phyloP scores from a whole-genome alignment of 2,329 filamentous ascomycete species.

The Cladobotryum protrusum region DNA sequence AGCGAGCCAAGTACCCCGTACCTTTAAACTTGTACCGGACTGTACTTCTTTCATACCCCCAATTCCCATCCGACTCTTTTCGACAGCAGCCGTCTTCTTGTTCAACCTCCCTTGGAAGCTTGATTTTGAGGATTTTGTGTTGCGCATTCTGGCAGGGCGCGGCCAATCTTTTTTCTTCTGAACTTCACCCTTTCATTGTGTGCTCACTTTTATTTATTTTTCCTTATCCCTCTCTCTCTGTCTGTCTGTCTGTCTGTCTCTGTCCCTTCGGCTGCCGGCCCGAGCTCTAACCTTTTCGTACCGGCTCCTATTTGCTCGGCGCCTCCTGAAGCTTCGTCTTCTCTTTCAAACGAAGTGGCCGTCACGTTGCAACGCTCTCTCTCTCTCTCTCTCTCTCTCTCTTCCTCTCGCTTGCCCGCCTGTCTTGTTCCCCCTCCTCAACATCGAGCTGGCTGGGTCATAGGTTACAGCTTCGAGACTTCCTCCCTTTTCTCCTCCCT shows the following conservation, averaged over 20 bases:
- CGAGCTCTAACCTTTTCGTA: slow-evolving; percentile 14
- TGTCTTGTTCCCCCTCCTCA: slow-evolving; percentile 17
- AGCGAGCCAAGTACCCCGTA: too few species aligned
- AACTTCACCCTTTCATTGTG: slow-evolving; percentile 12
- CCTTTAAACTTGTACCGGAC: not conserved
- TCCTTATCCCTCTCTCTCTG: slow-evolving; percentile 3
- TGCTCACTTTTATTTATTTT: slow-evolving; percentile 14
- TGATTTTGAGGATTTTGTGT: slow-evolving; percentile 15
- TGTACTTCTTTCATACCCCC: slow-evolving; percentile 8
- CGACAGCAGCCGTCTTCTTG: not conserved
- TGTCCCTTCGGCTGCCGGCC: slow-evolving; percentile 4
- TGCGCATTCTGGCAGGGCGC: slow-evolving; percentile 16
- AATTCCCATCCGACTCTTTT: slow-evolving; percentile 12
- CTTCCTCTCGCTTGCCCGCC: slow-evolving; percentile 16
- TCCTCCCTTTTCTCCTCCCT: slow-evolving; percentile 18
- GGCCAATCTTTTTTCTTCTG: slow-evolving; percentile 10
- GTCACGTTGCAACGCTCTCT: not conserved
- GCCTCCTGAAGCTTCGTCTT: slow-evolving; percentile 23
- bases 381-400: slow-evolving; percentile 13
- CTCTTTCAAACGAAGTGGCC: not conserved
- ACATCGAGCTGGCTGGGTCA: slow-evolving; percentile 31
- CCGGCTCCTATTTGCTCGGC: slow-evolving; percentile 19
- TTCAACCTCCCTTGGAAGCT: slow-evolving; percentile 14
- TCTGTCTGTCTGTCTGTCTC: too few species aligned
- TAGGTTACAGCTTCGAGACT: slow-evolving; percentile 28